Evolutionary conservation across 495 filamentous ascomycete genomes (phyloP), one percentile per base, ranked within the genome.

Genomic region (Cercophora samala): DNA sequence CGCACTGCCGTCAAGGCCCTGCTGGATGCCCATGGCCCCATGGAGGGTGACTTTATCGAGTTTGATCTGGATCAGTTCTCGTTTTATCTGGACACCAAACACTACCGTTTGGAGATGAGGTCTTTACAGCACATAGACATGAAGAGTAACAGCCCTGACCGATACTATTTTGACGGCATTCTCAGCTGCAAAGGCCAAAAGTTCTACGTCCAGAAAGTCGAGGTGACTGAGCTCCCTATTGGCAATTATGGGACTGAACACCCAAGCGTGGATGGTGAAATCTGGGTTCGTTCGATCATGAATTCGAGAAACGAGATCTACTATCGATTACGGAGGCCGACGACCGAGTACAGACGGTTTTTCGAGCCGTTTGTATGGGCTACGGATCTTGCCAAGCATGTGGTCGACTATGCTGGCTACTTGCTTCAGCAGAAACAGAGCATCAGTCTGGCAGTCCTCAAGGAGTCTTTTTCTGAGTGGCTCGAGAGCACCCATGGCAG

Each of bases 331-430:
- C 75, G 70, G 18, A 77, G 73, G 1, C 87, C 89, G 5, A 75
- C 87, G 0, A 25, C 68, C 0, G 84, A 87, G 58, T 93, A 93
- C 68, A 56, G 23, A 46, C 72, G 85, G 22, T 92, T 86, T 68
- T 79, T 87, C 64, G 60, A 79, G 5, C 79, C 84, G 0, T 92
- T 91, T 64, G 64, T 85, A 1, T 93, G 90, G 90, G 69, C 92
- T 18, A 88, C 84, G 0, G 83, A 87, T 60, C 77, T 92, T 15
- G 81, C 83, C 1, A 92, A 91, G 69, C 85, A 91, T 69, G 82
- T 90, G 51, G 77, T 91, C 18, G 89, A 91, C 66, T 92, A 83
- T 68, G 77, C 86, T 52, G 68, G 78, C 4, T 58, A 70, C 1
- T 68, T 74, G 59, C 69, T 74, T 46, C 68, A 71, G 9, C 62